Evolutionary conservation across 129 eudicot species (phyloP), one percentile per base, ranked within the genome.

Genomic region (Gnaphalium uliginosum): DNA sequence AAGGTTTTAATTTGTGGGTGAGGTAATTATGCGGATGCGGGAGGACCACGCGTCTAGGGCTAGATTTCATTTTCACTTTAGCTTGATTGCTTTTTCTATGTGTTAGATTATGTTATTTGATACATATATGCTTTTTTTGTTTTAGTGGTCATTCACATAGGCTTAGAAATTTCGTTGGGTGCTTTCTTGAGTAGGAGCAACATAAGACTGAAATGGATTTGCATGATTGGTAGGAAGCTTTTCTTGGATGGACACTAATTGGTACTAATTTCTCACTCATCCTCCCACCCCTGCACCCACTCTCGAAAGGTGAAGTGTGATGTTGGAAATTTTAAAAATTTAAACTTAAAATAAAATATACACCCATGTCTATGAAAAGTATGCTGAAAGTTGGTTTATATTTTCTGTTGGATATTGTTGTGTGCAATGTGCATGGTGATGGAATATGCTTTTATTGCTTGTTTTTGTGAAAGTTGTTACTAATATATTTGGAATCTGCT

Each of bases 151-250:
- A 78, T 56, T 24, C 26, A 46, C 80, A 66, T 57, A 39, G 75
- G 69, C 72, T 70, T 78, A 27, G 51, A 58, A 69, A 41, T 59
- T 21, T 15, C 62, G 71, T 50, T 79, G 77, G 82, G 82, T 79
- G 78, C 78, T 79, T 79, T 79, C 58, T 79, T 79, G 74, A 72
- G 83, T 79, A 79, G 54, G 78, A 79, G 82, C 77, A 78, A 69
- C 82, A 60, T 60, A 60, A 43, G 77, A 78, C 18, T 30, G n/a
- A 24, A 41, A 77, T 78, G 81, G 51, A 78, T 59, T 78, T 61
- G 54, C 69, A 77, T 77, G 70, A 77, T 77, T 68, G 76, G 22
- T 17, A 33, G 54, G 22, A 51, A 33, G 54, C 68, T 58, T 66
- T 58, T 58, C 51, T 17, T 37, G 6, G 63, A 77, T 37, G 75